Conservation (phyloP, 2,329 filamentous ascomycete species). For the Arthrobotrys musiformis region DNA sequence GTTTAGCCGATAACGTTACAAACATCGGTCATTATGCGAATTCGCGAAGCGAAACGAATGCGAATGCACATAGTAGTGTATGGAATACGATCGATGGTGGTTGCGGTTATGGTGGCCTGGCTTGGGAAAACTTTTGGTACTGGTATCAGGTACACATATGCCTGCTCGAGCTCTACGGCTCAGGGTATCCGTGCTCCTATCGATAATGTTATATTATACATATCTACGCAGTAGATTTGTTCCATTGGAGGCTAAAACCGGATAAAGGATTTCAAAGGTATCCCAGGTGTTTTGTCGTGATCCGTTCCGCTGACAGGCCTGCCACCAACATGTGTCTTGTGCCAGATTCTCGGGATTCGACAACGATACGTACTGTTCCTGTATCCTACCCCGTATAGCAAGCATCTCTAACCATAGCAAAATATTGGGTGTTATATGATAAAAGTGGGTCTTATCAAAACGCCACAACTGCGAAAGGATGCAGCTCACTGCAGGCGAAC, state of each 20-base stretch:
- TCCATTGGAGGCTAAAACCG: slow-evolving; percentile 1
- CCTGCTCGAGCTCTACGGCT: background rate
- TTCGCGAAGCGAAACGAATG: background rate
- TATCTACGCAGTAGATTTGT: too few species aligned
- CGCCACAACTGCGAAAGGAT: background rate
- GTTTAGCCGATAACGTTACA: background rate
- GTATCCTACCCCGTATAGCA: background rate
- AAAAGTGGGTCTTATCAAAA: background rate
- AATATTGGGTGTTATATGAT: background rate
- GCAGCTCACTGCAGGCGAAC: background rate
- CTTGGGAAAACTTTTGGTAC: background rate
- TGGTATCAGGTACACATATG: background rate
- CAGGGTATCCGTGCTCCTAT: slow-evolving; percentile 4
- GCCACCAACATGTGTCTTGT: slow-evolving; percentile 17
- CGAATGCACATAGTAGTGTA: too few species aligned
- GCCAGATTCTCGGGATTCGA: slow-evolving; percentile 19
- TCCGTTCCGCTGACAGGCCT: slow-evolving; percentile 29
- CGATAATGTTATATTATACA: background rate
- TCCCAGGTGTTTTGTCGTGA: slow-evolving; percentile 9
- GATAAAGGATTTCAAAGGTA: slow-evolving; percentile 4
- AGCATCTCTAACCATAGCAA: background rate
- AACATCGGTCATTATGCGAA: background rate
- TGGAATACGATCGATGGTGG: background rate
- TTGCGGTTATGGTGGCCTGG: too few species aligned
- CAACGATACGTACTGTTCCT: too few species aligned